Conservation (phyloP, 2,329 filamentous ascomycete species). For the Botrytis tulipae region DNA sequence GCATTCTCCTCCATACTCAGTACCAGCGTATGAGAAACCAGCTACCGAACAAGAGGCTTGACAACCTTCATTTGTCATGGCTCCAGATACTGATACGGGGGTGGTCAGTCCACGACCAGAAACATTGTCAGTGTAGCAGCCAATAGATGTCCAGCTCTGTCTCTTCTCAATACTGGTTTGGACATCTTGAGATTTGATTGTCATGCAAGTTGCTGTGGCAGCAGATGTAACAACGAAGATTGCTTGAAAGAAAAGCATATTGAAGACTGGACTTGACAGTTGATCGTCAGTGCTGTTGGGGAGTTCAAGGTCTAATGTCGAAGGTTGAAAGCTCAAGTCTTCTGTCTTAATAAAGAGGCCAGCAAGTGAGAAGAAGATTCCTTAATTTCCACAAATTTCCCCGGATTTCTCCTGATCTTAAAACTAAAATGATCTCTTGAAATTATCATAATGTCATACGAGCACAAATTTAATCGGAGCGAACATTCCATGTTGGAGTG, state of each 20-base stretch:
- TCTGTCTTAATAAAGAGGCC: not conserved
- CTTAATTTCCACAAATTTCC: not conserved
- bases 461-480: slow-evolving; percentile 2
- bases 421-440: not conserved
- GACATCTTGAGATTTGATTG: slow-evolving; percentile 10
- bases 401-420: not conserved
- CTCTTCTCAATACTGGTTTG: not conserved
- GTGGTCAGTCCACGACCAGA: slow-evolving; percentile 19
- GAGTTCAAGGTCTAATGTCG: not conserved
- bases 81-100: slow-evolving; percentile 8
- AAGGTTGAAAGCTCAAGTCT: not conserved
- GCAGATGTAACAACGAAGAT: not conserved
- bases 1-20: slow-evolving; percentile 29
- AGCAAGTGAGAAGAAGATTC: not conserved
- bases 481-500: not conserved
- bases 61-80: slow-evolving; percentile 27
- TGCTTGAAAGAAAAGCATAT: not conserved
- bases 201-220: not conserved
- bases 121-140: slow-evolving; percentile 22
- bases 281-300: not conserved
- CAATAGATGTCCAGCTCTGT: slow-evolving; percentile 16
- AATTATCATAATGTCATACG: not conserved
- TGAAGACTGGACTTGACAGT: not conserved
- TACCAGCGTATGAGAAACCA: slow-evolving; percentile 24
- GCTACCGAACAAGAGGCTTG: slow-evolving; percentile 20